Conservation (phyloP, 345 rosid genomes). For the Psidium friedrichsthalianum region DNA sequence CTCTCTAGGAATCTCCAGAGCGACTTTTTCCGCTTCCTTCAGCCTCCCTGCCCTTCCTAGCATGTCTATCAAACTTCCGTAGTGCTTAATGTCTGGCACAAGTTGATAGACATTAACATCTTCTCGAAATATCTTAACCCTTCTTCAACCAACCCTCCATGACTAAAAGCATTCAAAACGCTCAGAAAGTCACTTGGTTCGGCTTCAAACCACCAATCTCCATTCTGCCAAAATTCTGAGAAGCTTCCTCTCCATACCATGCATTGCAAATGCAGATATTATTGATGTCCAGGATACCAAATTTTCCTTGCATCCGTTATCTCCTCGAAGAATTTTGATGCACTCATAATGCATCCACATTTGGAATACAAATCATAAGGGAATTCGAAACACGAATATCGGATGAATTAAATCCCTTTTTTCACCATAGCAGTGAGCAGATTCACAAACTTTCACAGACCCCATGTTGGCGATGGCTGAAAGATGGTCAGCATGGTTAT, state of each 20-base stretch:
- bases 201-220: slow-evolving; percentile 45
- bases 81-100: slow-evolving; percentile 56
- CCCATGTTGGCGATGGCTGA: slow-evolving; percentile 43
- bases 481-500: slow-evolving; percentile 56
- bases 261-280: slow-evolving; percentile 74
- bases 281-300: slow-evolving; percentile 77
- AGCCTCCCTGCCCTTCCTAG: slow-evolving; percentile 70
- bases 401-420: slow-evolving; percentile 41
- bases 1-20: slow-evolving; percentile 42
- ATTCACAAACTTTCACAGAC: slow-evolving; percentile 31
- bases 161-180: slow-evolving; percentile 77
- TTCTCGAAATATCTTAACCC: slow-evolving; percentile 50
- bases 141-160: slow-evolving; percentile 69
- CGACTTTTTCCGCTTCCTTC: slow-evolving; percentile 68
- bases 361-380: slow-evolving; percentile 57
- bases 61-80: slow-evolving; percentile 76
- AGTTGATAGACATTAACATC: slow-evolving; percentile 38
- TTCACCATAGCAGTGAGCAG: slow-evolving; percentile 49
- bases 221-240: slow-evolving; percentile 42
- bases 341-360: slow-evolving; percentile 59
- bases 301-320: slow-evolving; percentile 32
- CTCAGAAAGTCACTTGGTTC: slow-evolving; percentile 66
- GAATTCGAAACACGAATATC: slow-evolving; percentile 63
- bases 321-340: slow-evolving; percentile 42
- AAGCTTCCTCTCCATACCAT: slow-evolving; percentile 72